A percentile compares a stretch with the other conserved stretches of the same genome.
Evolutionary conservation across 2,329 filamentous ascomycete species (phyloP).

Genomic region (Exutisphaerella laricina): DNA sequence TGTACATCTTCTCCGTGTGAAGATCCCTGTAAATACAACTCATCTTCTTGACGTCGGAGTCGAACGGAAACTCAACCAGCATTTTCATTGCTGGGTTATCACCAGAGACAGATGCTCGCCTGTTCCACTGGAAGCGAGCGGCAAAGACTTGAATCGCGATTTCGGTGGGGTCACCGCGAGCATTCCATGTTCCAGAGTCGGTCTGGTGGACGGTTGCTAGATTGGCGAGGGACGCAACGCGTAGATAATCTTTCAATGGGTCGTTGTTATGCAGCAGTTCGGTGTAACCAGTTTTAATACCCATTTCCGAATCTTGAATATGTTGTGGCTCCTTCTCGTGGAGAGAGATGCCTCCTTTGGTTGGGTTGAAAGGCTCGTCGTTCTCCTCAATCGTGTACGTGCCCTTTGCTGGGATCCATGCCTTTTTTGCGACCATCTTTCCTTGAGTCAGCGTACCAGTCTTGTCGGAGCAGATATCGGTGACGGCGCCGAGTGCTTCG

Average conservation of each 20-base stretch:
- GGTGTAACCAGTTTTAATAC: slow-evolving; percentile 17
- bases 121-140: slow-evolving; percentile 51
- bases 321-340: slow-evolving; percentile 21
- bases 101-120: slow-evolving; percentile 25
- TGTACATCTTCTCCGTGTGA: slow-evolving; percentile 42
- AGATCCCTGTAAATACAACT: slow-evolving; percentile 64
- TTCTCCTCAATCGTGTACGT: slow-evolving; percentile 57
- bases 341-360: slow-evolving; percentile 53
- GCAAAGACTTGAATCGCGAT: slow-evolving; percentile 72
- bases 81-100: slow-evolving; percentile 47
- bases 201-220: slow-evolving; percentile 56
- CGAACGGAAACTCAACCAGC: slow-evolving; percentile 65
- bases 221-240: slow-evolving; percentile 61
- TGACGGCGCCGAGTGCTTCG: slow-evolving; percentile 59
- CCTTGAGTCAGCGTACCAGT: slow-evolving; percentile 55
- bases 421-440: slow-evolving; percentile 59
- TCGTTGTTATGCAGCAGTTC: slow-evolving; percentile 43
- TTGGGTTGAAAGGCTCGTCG: slow-evolving; percentile 55
- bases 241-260: slow-evolving; percentile 48
- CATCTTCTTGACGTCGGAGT: slow-evolving; percentile 72
- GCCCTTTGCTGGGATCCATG: slow-evolving; percentile 56
- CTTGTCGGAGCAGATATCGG: slow-evolving; percentile 65
- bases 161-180: slow-evolving; percentile 63
- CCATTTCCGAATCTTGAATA: slow-evolving; percentile 16
- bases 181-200: slow-evolving; percentile 56